Percentiles rank a stretch among this genome's conserved stretches.
Conservation (phyloP, 2,329 filamentous ascomycete species). For the Talaromyces rugulosus region DNA sequence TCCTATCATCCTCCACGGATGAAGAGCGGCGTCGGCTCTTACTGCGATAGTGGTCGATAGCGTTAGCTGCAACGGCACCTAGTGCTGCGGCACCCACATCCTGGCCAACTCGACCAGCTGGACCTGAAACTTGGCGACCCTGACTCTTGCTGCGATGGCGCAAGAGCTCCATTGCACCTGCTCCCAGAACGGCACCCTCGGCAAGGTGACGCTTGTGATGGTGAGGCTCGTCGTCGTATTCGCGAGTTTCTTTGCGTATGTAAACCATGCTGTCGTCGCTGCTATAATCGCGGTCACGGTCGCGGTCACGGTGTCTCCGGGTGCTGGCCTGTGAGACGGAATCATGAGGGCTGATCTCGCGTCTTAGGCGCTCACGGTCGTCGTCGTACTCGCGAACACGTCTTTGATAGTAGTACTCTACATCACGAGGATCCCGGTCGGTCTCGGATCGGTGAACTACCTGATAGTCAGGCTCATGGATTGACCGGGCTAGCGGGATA, state of each 20-base stretch:
- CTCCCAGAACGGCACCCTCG: constrained; percentile 56
- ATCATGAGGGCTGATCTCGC: constrained; percentile 49
- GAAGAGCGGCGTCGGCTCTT: constrained; percentile 41
- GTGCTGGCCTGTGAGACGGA: constrained; percentile 49
- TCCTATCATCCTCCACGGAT: constrained; percentile 37
- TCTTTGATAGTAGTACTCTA: constrained; percentile 61
- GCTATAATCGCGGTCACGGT: constrained; percentile 44
- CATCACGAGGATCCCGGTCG: constrained; percentile 48
- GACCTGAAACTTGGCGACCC: constrained; percentile 51
- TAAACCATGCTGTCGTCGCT: constrained; percentile 61
- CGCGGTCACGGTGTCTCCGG: constrained; percentile 31
- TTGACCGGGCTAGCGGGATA: constrained; percentile 50
- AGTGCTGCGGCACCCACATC: constrained; percentile 58
- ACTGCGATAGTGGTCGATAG: constrained; percentile 47
- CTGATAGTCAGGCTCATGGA: constrained; percentile 57
- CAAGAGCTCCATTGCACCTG: constrained; percentile 58
- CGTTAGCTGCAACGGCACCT: constrained; percentile 59
- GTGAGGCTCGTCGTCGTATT: constrained; percentile 43
- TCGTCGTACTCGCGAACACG: constrained; percentile 53
- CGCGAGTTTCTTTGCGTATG: constrained; percentile 48
- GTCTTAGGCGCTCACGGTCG: constrained; percentile 38
- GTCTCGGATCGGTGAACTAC: constrained; percentile 55
- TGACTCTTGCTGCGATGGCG: constrained; percentile 55
- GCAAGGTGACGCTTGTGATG: constrained; percentile 56
- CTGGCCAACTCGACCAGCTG: constrained; percentile 45